phyloP scores from a whole-genome alignment of 495 filamentous ascomycete species.

The Penicillium desertorum region DNA sequence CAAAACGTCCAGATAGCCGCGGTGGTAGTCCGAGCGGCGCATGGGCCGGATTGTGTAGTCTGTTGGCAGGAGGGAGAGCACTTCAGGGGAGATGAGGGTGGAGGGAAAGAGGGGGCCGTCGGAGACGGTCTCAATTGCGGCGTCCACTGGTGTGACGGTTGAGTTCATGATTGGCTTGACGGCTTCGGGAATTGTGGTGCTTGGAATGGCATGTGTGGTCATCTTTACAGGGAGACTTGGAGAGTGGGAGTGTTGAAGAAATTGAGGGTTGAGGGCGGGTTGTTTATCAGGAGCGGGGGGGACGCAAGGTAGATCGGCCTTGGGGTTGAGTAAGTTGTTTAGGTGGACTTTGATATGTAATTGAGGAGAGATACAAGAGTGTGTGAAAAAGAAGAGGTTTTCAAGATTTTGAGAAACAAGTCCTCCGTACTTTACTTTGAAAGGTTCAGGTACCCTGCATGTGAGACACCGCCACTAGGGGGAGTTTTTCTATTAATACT shows the following conservation, averaged over 20 bases:
- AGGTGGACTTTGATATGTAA: not conserved
- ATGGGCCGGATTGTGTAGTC: conserved; percentile 83
- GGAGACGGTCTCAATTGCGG: conserved; percentile 35
- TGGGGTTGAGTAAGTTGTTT: not conserved
- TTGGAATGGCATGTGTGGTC: conserved; percentile 17
- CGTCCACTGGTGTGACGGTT: conserved; percentile 52
- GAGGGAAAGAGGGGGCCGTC: conserved; percentile 69
- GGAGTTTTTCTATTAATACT: conserved; percentile 10
- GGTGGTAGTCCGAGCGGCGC: conserved; percentile 70
- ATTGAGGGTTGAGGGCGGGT: not conserved
- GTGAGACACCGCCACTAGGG: conserved; percentile 10
- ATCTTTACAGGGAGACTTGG: conserved; percentile 12
- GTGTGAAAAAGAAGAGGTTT: conserved; percentile 1
- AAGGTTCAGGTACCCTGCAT: conserved; percentile 4
- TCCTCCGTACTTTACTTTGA: conserved; percentile 1
- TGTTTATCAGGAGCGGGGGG: conserved; percentile 5
- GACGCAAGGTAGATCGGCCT: conserved; percentile 24
- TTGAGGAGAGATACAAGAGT: not conserved
- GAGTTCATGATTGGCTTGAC: conserved; percentile 25
- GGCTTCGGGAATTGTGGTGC: conserved; percentile 16
- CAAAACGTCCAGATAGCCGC: conserved; percentile 81
- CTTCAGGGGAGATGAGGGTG: conserved; percentile 72
- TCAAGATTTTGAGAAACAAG: not conserved
- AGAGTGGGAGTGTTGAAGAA: conserved; percentile 5
- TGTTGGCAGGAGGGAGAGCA: conserved; percentile 68